A percentile compares a stretch with the other conserved stretches of the same genome.
Conservation (phyloP, 2,329 filamentous ascomycete genomes). For the Colletotrichum brevisporum region DNA sequence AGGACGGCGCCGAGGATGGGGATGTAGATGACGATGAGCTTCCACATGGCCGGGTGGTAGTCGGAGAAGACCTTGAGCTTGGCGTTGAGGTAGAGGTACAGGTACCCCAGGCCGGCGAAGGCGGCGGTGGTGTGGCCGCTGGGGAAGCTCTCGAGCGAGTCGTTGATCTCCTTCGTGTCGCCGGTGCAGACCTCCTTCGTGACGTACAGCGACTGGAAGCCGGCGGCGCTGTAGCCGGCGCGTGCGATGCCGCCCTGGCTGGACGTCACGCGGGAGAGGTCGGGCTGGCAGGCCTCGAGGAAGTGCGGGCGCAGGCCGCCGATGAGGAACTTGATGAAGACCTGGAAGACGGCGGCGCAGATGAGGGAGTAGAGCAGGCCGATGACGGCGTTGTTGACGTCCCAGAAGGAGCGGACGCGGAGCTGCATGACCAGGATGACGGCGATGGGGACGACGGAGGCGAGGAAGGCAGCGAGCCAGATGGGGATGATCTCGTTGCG, state of each 20-base stretch:
- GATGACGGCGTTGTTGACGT: slow-evolving; percentile 78
- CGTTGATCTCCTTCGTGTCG: slow-evolving; percentile 74
- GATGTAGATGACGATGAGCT: slow-evolving; percentile 74
- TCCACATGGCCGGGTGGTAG: slow-evolving; percentile 82
- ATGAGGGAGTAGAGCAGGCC: slow-evolving; percentile 80
- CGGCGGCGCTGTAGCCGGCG: slow-evolving; percentile 61
- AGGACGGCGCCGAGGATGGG: slow-evolving; percentile 77
- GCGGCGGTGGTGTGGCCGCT: slow-evolving; percentile 82
- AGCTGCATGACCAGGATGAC: slow-evolving; percentile 77
- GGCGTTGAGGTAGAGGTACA: slow-evolving; percentile 82
- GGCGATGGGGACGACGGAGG: slow-evolving; percentile 74
- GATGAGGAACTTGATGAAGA: slow-evolving; percentile 82
- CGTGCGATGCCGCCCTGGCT: slow-evolving; percentile 58
- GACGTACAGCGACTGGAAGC: slow-evolving; percentile 75
- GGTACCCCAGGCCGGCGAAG: slow-evolving; percentile 79
- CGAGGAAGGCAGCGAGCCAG: slow-evolving; percentile 77
- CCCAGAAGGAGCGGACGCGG: slow-evolving; percentile 77
- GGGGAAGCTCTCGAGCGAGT: slow-evolving; percentile 79
- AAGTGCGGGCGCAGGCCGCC: slow-evolving; percentile 82
- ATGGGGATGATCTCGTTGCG: slow-evolving; percentile 80
- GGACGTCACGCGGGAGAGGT: slow-evolving; percentile 58
- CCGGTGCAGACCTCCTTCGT: slow-evolving; percentile 80
- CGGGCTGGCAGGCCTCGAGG: slow-evolving; percentile 77
- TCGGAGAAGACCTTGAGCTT: slow-evolving; percentile 83
- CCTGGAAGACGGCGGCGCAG: slow-evolving; percentile 80